Conservation (phyloP, 1,139 yeast genomes). For the Diutina neorugosa region DNA sequence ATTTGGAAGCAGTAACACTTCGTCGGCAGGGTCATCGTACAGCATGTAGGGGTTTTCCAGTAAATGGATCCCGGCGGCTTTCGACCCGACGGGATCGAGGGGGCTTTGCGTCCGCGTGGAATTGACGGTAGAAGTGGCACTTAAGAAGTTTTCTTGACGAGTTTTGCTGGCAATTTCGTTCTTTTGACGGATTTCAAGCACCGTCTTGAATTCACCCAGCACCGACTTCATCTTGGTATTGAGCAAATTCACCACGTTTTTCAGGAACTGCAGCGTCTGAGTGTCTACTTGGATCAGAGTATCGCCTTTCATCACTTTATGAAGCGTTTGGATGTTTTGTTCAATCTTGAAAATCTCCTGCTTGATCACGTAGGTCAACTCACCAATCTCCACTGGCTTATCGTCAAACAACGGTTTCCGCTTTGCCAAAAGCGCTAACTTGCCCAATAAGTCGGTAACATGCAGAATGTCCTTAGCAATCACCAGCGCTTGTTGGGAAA, state of each 20-base stretch:
- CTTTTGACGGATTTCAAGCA: constrained; percentile 75
- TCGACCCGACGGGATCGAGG: constrained; percentile 5
- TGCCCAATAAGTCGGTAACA: constrained; percentile 74
- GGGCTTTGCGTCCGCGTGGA: constrained; percentile 19
- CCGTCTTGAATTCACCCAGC: constrained; percentile 83
- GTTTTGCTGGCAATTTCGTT: constrained; percentile 72
- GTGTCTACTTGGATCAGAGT: constrained; percentile 34
- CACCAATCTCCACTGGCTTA: constrained; percentile 87
- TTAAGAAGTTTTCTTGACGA: constrained; percentile 74
- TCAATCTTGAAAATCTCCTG: constrained; percentile 86
- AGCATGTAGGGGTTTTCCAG: constrained; percentile 34
- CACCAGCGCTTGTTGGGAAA: constrained; percentile 66
- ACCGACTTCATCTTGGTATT: constrained; percentile 87
- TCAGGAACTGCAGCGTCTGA: constrained; percentile 62
- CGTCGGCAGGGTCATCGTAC: constrained; percentile 21
- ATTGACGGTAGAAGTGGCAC: constrained; percentile 29
- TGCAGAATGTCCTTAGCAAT: constrained; percentile 85
- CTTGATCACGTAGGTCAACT: constrained; percentile 82
- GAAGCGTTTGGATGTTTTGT: constrained; percentile 58
- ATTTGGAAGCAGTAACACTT: constrained; percentile 49
- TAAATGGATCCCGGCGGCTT: constrained; percentile 9
- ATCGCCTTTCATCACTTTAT: constrained; percentile 39
- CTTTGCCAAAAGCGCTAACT: constrained; percentile 75
- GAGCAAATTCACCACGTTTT: constrained; percentile 74
- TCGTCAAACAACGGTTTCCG: constrained; percentile 92